Percentiles rank a stretch among this genome's conserved stretches.
These are phyloP conservation scores for Sporothrix protearum DNA, from an alignment of 2,329 filamentous ascomycete genomes.

Conservation along the genomic window DNA sequence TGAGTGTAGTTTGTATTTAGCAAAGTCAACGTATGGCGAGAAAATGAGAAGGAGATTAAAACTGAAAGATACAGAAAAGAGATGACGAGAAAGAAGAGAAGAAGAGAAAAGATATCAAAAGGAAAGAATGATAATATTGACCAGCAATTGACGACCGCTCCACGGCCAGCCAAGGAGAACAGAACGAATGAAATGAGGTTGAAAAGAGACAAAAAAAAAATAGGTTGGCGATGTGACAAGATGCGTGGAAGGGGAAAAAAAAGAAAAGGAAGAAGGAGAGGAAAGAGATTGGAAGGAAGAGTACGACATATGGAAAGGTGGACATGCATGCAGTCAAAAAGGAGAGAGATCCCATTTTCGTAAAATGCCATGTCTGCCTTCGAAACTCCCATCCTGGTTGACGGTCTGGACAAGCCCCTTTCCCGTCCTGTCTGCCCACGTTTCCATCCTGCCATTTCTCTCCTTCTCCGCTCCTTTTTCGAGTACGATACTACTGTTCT, in stretches of 20 bases:
- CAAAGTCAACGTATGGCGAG: background rate
- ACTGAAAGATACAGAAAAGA: background rate
- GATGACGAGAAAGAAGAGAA: conserved; percentile 6
- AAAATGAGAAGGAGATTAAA: background rate
- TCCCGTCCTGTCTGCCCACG: conserved; percentile 4
- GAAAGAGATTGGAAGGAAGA: no score
- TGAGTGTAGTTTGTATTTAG: background rate
- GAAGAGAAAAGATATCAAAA: background rate
- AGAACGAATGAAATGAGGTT: background rate
- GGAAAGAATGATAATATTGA: conserved; percentile 22
- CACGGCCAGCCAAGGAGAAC: conserved; percentile 24
- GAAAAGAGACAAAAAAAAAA: background rate
- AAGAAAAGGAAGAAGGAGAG: background rate
- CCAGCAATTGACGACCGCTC: conserved; percentile 29
- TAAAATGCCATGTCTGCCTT: conserved; percentile 9
- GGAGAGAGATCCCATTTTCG: background rate
- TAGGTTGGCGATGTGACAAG: background rate
- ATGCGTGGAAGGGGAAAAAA: background rate
- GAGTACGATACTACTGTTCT: background rate
- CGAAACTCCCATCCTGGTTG: conserved; percentile 15
- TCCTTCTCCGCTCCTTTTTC: background rate
- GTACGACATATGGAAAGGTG: no score
- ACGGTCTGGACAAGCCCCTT: background rate
- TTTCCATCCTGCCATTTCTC: conserved; percentile 3
- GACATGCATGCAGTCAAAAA: background rate